A percentile compares a stretch with the other conserved stretches of the same genome.
Evolutionary conservation across 805 yeast genomes (phyloP).

Genomic region (Yarrowia phangngaensis): DNA sequence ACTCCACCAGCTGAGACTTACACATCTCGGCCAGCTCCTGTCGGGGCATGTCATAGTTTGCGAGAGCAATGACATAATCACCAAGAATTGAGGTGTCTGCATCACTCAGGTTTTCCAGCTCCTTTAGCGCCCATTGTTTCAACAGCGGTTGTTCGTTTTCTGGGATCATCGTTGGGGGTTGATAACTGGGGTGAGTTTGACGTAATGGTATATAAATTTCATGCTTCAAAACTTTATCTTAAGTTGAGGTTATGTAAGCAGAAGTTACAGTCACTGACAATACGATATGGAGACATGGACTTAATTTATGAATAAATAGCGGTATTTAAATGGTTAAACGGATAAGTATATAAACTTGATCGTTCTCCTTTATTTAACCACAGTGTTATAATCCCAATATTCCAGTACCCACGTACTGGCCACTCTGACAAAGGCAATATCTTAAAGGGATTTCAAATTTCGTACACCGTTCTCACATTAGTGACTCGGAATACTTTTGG

Average conservation of each 20-base stretch:
- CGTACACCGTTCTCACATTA: too few relatives aligned
- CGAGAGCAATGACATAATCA: slow-evolving; percentile 46
- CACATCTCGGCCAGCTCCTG: slow-evolving; percentile 40
- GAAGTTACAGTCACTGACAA: too few relatives aligned
- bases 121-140: slow-evolving; percentile 32
- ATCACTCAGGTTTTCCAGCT: slow-evolving; percentile 35
- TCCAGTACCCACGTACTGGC: too few relatives aligned
- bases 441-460: too few relatives aligned
- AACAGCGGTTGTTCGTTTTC: slow-evolving; percentile 28
- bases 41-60: slow-evolving; percentile 41
- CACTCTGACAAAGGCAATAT: too few relatives aligned
- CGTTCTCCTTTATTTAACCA: too few relatives aligned
- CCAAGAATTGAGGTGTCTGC: slow-evolving; percentile 46
- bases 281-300: too few relatives aligned
- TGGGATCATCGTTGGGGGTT: slow-evolving; percentile 28
- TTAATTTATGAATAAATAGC: too few relatives aligned
- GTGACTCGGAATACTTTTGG: too few relatives aligned
- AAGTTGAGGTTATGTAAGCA: slow-evolving; percentile 3
- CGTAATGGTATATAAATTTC: not conserved
- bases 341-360: too few relatives aligned
- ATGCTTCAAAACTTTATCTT: not conserved
- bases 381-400: too few relatives aligned
- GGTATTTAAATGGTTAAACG: too few relatives aligned
- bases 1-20: slow-evolving; percentile 42
- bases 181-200: not conserved